phyloP scores from a whole-genome alignment of 768 basidiomycete genomes.

The Hygrocybe punicea region DNA sequence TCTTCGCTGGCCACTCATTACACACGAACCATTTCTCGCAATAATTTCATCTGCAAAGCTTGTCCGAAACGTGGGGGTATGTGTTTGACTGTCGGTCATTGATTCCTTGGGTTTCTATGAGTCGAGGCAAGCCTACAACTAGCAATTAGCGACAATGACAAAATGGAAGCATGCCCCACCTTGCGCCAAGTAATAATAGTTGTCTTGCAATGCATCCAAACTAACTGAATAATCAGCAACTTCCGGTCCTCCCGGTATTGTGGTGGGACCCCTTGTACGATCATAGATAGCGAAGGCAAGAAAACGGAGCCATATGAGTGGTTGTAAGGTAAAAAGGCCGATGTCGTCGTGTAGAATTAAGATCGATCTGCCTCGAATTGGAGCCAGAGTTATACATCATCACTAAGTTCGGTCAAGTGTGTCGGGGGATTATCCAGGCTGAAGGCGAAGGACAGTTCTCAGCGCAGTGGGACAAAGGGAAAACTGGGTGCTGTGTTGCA shows the following conservation, averaged over 20 bases:
- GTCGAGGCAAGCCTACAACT: slow-evolving; percentile 8
- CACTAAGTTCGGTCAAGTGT: not conserved
- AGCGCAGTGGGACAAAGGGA: no score
- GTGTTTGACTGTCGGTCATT: not conserved
- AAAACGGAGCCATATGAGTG: slow-evolving; percentile 18
- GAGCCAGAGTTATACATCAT: slow-evolving; percentile 2
- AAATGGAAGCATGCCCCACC: no score
- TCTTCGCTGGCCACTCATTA: not conserved
- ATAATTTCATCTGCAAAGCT: not conserved
- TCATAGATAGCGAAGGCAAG: slow-evolving; percentile 17
- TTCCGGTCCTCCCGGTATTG: slow-evolving; percentile 10
- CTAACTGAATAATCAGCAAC: slow-evolving; percentile 11
- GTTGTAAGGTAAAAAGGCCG: slow-evolving; percentile 9
- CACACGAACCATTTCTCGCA: slow-evolving; percentile 1
- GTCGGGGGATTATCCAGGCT: no score
- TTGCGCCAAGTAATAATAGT: slow-evolving; percentile 12
- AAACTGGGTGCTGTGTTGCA: no score
- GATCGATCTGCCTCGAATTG: not conserved
- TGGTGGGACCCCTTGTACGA: slow-evolving; percentile 9
- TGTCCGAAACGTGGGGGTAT: not conserved
- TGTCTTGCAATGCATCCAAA: slow-evolving; percentile 1
- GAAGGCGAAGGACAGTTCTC: no score
- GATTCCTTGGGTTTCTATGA: slow-evolving; percentile 11
- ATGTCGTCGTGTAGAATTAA: slow-evolving; percentile 6
- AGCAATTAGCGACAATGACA: not conserved